A percentile compares a stretch with the other conserved stretches of the same genome.
These are phyloP conservation scores for Suhomyces kunorum DNA, from an alignment of 1,139 yeast species.

Conservation along the genomic window DNA sequence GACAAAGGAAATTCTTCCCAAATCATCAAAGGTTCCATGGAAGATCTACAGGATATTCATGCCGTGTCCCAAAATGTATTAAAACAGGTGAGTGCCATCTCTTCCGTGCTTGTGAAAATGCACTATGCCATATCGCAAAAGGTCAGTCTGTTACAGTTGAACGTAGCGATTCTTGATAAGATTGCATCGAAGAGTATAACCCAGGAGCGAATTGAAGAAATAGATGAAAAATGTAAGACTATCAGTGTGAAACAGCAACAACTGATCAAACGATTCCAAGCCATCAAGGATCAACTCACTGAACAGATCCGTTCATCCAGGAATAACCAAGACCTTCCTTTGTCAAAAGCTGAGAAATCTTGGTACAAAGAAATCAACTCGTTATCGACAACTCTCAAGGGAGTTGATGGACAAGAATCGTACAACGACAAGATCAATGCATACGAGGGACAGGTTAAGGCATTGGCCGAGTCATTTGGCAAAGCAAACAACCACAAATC, in stretches of 20 bases:
- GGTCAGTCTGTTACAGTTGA: constrained; percentile 27
- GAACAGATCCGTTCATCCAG: constrained; percentile 25
- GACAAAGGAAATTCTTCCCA: background rate
- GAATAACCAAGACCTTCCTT: constrained; percentile 28
- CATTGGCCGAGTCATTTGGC: constrained; percentile 7
- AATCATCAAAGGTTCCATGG: background rate
- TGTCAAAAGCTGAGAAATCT: constrained; percentile 36
- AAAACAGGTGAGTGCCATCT: constrained; percentile 20
- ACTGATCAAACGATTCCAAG: constrained; percentile 24
- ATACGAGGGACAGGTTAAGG: constrained; percentile 21
- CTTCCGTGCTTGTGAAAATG: constrained; percentile 26
- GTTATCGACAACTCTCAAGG: constrained; percentile 16
- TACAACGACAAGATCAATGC: constrained; percentile 15
- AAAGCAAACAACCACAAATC: background rate
- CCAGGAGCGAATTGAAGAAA: background rate
- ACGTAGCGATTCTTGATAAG: constrained; percentile 22
- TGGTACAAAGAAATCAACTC: constrained; percentile 44
- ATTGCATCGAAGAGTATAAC: constrained; percentile 8
- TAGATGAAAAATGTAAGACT: constrained; percentile 15
- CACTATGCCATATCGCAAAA: constrained; percentile 26
- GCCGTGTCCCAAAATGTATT: constrained; percentile 22
- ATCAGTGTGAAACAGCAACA: constrained; percentile 26
- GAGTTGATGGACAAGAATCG: constrained; percentile 3
- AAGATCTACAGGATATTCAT: constrained; percentile 9
- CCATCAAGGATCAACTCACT: constrained; percentile 27